phyloP scores from a whole-genome alignment of 164 flowering plant genomes.

The Santalum album region DNA sequence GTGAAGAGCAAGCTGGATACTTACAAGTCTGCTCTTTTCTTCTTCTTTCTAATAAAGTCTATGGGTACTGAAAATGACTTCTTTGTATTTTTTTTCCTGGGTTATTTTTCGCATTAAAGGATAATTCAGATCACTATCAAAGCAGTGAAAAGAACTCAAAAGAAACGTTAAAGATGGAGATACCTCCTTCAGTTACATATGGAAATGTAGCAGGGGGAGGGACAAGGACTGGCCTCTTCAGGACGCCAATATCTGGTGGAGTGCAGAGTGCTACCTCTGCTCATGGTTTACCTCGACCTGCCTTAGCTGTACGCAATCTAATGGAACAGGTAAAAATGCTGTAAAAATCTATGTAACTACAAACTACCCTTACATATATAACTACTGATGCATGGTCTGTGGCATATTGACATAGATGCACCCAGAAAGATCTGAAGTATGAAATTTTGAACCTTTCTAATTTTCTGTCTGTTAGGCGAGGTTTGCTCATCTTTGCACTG shows the following conservation, averaged over 20 bases:
- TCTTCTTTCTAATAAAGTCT: too few relatives aligned
- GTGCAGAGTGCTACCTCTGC: constrained; percentile 99
- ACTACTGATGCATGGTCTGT: too few relatives aligned
- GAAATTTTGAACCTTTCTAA: background rate
- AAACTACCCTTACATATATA: too few relatives aligned
- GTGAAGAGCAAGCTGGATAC: too few relatives aligned
- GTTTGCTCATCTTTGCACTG: constrained; percentile 95
- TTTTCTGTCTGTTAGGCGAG: constrained; percentile 52
- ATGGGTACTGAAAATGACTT: too few relatives aligned
- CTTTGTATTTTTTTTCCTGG: too few relatives aligned
- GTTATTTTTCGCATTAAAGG: too few relatives aligned
- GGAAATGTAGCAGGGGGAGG: constrained; percentile 44
- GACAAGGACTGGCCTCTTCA: constrained; percentile 82
- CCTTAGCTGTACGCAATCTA: constrained; percentile 93
- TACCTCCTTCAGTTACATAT: constrained; percentile 18
- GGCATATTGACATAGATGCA: too few relatives aligned
- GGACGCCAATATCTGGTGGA: constrained; percentile 99
- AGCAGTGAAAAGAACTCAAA: constrained; percentile 21
- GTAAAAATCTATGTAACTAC: background rate
- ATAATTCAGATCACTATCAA: constrained; percentile 20
- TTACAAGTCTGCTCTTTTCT: too few relatives aligned
- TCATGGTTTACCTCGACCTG: constrained; percentile 93
- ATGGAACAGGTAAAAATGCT: constrained; percentile 80
- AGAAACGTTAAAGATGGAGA: constrained; percentile 17
- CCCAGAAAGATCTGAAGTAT: background rate